Evolutionary conservation across 2,329 filamentous ascomycete species (phyloP).

Genomic region (Colletotrichum sojae): DNA sequence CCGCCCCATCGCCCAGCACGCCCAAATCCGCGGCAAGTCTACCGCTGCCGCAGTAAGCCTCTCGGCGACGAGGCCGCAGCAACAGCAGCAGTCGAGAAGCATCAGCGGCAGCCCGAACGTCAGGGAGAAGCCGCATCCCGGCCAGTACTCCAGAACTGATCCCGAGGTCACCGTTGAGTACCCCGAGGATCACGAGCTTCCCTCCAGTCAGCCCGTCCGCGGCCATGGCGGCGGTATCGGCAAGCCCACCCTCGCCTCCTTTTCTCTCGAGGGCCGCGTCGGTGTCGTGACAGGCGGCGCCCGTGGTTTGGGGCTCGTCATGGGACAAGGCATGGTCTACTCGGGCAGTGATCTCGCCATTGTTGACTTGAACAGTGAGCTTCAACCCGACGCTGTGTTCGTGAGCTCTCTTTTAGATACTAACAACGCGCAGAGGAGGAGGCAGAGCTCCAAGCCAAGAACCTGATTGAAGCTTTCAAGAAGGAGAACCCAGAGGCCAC

Average conservation of each 20-base stretch:
- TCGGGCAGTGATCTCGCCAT: constrained; percentile 92
- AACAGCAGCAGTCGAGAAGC: constrained; percentile 46
- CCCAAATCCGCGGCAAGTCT: constrained; percentile 25
- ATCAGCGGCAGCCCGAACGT: constrained; percentile 50
- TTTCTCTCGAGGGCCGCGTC: constrained; percentile 88
- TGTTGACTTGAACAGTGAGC: constrained; percentile 91
- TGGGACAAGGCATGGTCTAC: constrained; percentile 91
- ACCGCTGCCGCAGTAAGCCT: constrained; percentile 43
- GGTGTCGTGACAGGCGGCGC: constrained; percentile 93
- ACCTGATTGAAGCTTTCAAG: constrained; percentile 81
- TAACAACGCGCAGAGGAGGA: constrained; percentile 67
- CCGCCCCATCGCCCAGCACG: constrained; percentile 29
- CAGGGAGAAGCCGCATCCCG: constrained; percentile 58
- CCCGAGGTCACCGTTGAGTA: constrained; percentile 84
- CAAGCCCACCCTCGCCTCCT: constrained; percentile 87
- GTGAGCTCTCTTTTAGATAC: too few species aligned
- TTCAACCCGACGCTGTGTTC: background rate
- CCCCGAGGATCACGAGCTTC: constrained; percentile 80
- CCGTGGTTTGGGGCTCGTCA: constrained; percentile 89
- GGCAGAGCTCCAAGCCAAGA: constrained; percentile 81
- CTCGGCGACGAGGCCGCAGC: constrained; percentile 35
- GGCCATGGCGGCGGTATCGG: constrained; percentile 86
- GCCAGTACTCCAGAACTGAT: constrained; percentile 84
- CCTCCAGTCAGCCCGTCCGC: constrained; percentile 77
- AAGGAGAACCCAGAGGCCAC: constrained; percentile 83